These are phyloP conservation scores for Cyclostephanos tholiformis DNA, from an alignment of 108 stramenopile genomes.

Conservation along the genomic window DNA sequence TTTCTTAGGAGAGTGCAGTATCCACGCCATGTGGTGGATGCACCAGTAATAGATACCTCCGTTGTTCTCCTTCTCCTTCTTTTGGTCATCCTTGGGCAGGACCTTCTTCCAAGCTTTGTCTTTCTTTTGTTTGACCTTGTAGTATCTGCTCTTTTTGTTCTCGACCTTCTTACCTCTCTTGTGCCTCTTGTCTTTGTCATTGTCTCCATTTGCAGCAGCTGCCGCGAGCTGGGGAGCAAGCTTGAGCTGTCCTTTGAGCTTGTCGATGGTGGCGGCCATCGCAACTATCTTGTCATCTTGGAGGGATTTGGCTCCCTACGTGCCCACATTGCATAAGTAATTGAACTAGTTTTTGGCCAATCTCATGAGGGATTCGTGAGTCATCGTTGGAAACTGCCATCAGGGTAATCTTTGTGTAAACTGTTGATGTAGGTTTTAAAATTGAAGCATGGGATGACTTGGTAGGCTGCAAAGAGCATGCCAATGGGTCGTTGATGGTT, in stretches of 20 bases:
- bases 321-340: neutral
- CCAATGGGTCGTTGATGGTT: too few relatives aligned
- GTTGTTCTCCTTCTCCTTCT: too few relatives aligned
- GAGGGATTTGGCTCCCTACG: neutral
- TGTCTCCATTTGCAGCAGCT: neutral
- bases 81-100: too few relatives aligned
- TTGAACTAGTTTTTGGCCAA: neutral
- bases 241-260: conserved; percentile 1
- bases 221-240: neutral
- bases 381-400: neutral
- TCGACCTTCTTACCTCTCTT: neutral
- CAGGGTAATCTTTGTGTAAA: neutral
- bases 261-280: neutral
- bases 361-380: neutral
- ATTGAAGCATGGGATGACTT: neutral
- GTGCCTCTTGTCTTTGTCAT: neutral
- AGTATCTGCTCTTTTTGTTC: conserved; percentile 2
- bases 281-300: neutral
- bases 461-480: too few relatives aligned
- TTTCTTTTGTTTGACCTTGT: too few relatives aligned
- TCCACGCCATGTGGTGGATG: conserved; percentile 35
- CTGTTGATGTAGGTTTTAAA: neutral
- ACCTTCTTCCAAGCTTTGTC: too few relatives aligned
- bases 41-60: too few relatives aligned
- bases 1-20: neutral